Evolutionary conservation across 495 filamentous ascomycete genomes (phyloP), one percentile per base, ranked within the genome.

Genomic region (Diplogelasinospora grovesii): DNA sequence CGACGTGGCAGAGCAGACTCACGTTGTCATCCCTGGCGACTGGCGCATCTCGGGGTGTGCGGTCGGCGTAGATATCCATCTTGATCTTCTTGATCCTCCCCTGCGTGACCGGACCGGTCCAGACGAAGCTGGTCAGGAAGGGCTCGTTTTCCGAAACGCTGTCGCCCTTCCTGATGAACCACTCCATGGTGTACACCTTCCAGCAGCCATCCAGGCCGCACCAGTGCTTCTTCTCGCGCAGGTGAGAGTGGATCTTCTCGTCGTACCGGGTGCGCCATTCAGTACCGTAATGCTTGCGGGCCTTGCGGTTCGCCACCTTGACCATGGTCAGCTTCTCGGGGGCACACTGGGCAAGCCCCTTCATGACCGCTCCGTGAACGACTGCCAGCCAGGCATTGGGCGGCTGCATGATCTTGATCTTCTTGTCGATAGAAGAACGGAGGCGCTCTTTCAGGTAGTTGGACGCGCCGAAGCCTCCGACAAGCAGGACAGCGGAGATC

Each of bases 401-500:
- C 0, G 81, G 81, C 41, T 82, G 78, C 53, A 83, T 64, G 15
- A 83, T 63, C 27, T 70, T 61, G 8, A 79, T 61, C 0, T 51
- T 39, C 7, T 38, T 23, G 20, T 30, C 35, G 15, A 65, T 52
- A 13, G 67, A 57, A 11, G 61, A 55, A 5, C 54, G 61, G 35
- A 86, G 55, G 0, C 74, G 64, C 46, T 71, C 70, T 43, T 73
- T 77, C 35, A 86, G 68, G 54, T 83, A 85, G 46, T 73, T 75
- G 15, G 73, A 81, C 25, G 74, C 68, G n/a, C 82, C 82, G 43
- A 85, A 82, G 0, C 83, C 83, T 3, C 82, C 82, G 11, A 86
- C 83, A 0, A 86, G 69, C n/a, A 85, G 62, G 22, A 86, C 77
- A 2, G 77, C 72, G 47, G 70, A 58, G 8, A 65, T 60, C 1